Base-by-base conservation (phyloP, 352 stramenopile genomes). In the Blastocystis sp. region DNA sequence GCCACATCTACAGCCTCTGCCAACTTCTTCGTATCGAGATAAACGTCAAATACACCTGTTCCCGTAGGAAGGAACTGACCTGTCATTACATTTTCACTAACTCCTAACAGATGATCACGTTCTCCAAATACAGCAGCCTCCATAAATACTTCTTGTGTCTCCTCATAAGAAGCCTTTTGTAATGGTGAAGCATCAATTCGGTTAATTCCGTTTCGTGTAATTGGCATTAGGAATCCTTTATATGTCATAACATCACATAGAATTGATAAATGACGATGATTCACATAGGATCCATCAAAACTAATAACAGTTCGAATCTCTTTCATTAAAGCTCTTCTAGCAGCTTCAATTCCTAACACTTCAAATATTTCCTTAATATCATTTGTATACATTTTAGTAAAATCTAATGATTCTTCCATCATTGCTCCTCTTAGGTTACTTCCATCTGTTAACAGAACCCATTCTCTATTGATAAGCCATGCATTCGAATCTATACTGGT, bases 111-210 rank as follows among this genome's bases (percentile, higher is more conserved):
- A 54, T 95, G 93, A 90, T 99, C 96, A 81, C 94, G 93, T 88
- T 99, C 95, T 9, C 94, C 94, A 90, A 98, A 98, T 86, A 97
- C 93, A 27, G 97, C 96, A 59, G 96, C 95, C 89, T 99, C 95
- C 93, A 98, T 98, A 29, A 99, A 91, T 91, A 99, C 98, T 89
- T 99, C 97, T 39, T 98, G 95, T 12, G 96, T 99, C 91, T 99
- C 96, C 91, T 99, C 97, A 89, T 99, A 99, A 46, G 95, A 98
- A 88, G 94, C 97, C 49, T 95, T 93, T 49, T 98, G 92, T 35
- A 99, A 91, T n/a, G 96, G 96, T 24, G 96, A 96, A 86, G 94
- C 97, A 89, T 99, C 96, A 81, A 97, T 95, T 69, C 96, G 94
- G 90, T 99, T 99, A 88, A 99, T 99, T 73, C 97, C 97, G 89